These are phyloP conservation scores for Peltaster fructicola DNA, from an alignment of 2,329 filamentous ascomycete species.

Conservation along the genomic window DNA sequence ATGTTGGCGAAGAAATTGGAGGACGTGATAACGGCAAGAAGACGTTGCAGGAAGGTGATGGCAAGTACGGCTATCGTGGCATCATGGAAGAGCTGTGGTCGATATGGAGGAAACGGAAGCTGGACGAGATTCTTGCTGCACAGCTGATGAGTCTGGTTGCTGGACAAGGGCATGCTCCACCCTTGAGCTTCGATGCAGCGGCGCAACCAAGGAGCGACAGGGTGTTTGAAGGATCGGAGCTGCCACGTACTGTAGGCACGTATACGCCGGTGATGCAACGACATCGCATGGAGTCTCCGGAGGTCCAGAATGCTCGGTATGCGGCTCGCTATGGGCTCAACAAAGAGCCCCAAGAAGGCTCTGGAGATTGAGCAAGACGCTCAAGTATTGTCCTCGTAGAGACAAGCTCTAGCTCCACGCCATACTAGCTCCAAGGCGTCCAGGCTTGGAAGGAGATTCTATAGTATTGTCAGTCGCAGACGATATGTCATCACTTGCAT, in stretches of 20 bases:
- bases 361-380: too few relatives aligned
- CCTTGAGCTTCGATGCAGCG: conserved; percentile 1
- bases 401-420: conserved; percentile 65
- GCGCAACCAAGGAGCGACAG: conserved; percentile 22
- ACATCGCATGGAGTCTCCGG: conserved; percentile 37
- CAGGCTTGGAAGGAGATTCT: conserved; percentile 53
- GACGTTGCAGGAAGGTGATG: conserved; percentile 26
- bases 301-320: conserved; percentile 45
- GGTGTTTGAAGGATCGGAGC: conserved; percentile 41
- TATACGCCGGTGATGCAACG: conserved; percentile 41
- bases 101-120: conserved; percentile 66
- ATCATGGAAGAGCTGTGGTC: conserved; percentile 65
- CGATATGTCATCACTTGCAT: conserved; percentile 15
- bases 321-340: conserved; percentile 31
- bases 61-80: conserved; percentile 47
- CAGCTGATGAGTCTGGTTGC: conserved; percentile 50
- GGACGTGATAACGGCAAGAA: conserved; percentile 16
- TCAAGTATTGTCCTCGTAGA: conserved; percentile 50
- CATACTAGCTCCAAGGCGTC: conserved; percentile 73
- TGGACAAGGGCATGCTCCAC: conserved; percentile 16
- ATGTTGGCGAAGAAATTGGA: conserved; percentile 47
- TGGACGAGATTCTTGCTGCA: conserved; percentile 72
- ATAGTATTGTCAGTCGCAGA: conserved; percentile 3
- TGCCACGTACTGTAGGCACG: conserved; percentile 34
- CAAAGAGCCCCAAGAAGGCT: too few relatives aligned